Evolutionary conservation across 768 basidiomycete species (phyloP), one percentile per base, ranked within the genome.

Genomic region (Rhodotorula taiwanensis): DNA sequence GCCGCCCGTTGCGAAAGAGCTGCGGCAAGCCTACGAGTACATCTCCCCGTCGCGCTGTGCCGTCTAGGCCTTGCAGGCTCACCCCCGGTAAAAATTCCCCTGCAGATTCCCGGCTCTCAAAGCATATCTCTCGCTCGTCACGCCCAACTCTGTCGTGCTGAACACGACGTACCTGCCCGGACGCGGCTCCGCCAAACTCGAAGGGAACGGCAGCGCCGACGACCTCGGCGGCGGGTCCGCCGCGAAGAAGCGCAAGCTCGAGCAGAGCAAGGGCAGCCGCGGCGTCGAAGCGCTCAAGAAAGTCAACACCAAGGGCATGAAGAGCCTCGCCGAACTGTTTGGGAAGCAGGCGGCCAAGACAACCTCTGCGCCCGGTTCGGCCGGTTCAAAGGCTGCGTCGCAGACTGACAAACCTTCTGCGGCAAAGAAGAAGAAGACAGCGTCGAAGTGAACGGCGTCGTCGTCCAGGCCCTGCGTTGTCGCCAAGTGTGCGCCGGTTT

Each of bases 281-380:
- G 67, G 67, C 0, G 67, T 69, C 31, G 67, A 69, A 57, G 60
- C 63, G 52, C 57, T 69, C 15, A 69, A 69, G 48, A 69, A 69
- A 56, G 67, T 69, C 45, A 65, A 69, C 30, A 59, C 56, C 23
- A 69, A 62, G 55, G 67, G 67, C 33, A 69, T 69, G 67, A 58
- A 45, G 34, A 62, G 42, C 11, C 31, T 69, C 25, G 28, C 27
- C 21, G 51, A 52, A 18, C 45, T 69, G 61, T 69, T 69, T 51
- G 55, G 52, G 1, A 60, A 60, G 36, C 60, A 61, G 50, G 28
- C 45, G 25, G 42, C 48, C 27, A 44, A 51, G 43, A 47, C 50
- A 25, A 16, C 31, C 23, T 48, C 21, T 36, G 41, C 10, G 60
- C 16, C 47, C 10, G n/a, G n/a, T n/a, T n/a, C n/a, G n/a, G n/a